These are phyloP conservation scores for Fusarium sp. DNA, from an alignment of 2,329 filamentous ascomycete genomes.

Conservation along the genomic window DNA sequence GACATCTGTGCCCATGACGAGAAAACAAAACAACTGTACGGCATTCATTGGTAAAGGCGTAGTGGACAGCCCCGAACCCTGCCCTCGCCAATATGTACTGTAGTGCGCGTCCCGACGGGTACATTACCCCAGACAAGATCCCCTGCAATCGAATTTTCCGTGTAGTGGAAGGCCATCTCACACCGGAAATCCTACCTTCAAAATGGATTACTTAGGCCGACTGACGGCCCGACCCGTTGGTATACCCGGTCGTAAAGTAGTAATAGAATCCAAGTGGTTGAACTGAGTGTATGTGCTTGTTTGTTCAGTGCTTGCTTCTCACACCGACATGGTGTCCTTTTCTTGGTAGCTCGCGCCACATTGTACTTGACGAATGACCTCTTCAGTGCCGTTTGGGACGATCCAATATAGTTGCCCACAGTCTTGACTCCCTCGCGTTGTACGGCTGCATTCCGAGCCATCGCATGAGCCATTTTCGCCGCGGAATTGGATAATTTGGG, in stretches of 20 bases:
- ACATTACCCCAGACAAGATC: conserved; percentile 20
- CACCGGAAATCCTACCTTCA: conserved; percentile 32
- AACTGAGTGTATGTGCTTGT: conserved; percentile 4
- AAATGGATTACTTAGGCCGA: conserved; percentile 23
- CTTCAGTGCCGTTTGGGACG: conserved; percentile 17
- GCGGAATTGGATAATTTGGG: conserved; percentile 39
- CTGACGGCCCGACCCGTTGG: conserved; percentile 45
- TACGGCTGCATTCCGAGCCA: conserved; percentile 32
- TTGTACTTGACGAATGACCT: conserved; percentile 16
- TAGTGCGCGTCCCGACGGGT: conserved; percentile 16
- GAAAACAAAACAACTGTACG: conserved; percentile 17
- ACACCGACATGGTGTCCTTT: conserved; percentile 39
- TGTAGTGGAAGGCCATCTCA: conserved; percentile 23
- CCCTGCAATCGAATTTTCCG: conserved; percentile 12
- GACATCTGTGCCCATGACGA: conserved; percentile 30
- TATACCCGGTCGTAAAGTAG: conserved; percentile 34
- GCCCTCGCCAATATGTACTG: conserved; percentile 3
- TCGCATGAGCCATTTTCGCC: conserved; percentile 45
- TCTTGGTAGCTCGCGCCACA: conserved; percentile 14
- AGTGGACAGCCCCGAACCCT: conserved; percentile 13
- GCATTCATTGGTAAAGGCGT: not conserved
- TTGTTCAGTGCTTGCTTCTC: not conserved
- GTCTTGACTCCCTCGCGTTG: conserved; percentile 30
- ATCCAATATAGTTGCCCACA: conserved; percentile 5
- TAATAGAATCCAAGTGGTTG: not conserved